Conservation (phyloP, 2,329 filamentous ascomycete genomes). For the Pochonia chlamydosporia region DNA sequence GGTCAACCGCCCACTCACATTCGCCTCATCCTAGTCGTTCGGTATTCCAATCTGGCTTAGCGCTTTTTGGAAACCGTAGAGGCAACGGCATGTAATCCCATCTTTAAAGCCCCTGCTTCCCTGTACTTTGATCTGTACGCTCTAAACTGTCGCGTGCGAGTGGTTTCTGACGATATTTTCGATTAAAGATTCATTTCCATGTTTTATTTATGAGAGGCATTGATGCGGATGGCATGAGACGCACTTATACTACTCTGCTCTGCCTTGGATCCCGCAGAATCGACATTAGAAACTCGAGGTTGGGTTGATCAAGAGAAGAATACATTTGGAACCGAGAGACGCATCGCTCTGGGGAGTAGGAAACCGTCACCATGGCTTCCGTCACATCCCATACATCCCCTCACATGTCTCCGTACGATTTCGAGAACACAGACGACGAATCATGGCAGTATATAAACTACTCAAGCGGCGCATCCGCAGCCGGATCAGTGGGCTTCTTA, state of each 20-base stretch:
- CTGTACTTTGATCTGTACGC: neutral
- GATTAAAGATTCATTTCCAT: too few relatives aligned
- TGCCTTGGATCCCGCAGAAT: too few relatives aligned
- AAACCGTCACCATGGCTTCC: slow-evolving; percentile 25
- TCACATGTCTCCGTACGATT: slow-evolving; percentile 32
- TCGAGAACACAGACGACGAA: slow-evolving; percentile 34
- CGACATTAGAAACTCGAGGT: too few relatives aligned
- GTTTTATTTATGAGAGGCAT: neutral
- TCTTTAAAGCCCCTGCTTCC: neutral
- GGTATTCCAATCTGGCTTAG: slow-evolving; percentile 10
- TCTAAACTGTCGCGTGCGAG: neutral
- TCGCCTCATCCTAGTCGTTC: slow-evolving; percentile 2
- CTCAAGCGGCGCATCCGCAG: slow-evolving; percentile 25
- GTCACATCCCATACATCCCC: slow-evolving; percentile 34
- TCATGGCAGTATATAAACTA: slow-evolving; percentile 39
- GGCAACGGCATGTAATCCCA: neutral
- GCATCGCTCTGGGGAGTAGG: too few relatives aligned
- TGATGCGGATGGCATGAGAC: neutral
- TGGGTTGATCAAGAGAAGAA: too few relatives aligned
- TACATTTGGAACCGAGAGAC: too few relatives aligned
- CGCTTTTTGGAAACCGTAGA: slow-evolving; percentile 1
- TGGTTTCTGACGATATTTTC: too few relatives aligned
- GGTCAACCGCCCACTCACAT: neutral
- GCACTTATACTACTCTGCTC: too few relatives aligned
- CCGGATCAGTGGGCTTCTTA: slow-evolving; percentile 37